Percentiles rank a stretch among this genome's conserved stretches.
Conservation (phyloP, 495 filamentous ascomycete species). For the Penicillium nucicola region DNA sequence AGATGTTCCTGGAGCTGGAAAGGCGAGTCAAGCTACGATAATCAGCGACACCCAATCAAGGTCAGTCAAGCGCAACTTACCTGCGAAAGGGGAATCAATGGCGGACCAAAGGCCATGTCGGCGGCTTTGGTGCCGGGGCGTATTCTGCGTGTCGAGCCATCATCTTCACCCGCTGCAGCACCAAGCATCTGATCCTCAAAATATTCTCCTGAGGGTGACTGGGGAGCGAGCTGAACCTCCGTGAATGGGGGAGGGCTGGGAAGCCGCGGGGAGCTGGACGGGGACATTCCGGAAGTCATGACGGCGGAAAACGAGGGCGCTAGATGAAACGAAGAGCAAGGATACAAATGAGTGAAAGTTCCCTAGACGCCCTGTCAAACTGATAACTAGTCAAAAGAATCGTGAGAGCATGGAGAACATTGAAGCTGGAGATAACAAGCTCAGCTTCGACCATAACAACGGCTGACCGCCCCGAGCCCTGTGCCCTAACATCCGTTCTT, state of each 20-base stretch:
- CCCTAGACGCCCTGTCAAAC: slow-evolving; percentile 12
- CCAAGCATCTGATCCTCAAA: slow-evolving; percentile 37
- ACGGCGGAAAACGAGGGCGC: slow-evolving; percentile 13
- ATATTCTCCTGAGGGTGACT: slow-evolving; percentile 66
- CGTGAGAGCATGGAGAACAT: slow-evolving; percentile 12
- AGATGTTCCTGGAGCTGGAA: slow-evolving; percentile 99
- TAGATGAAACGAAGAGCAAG: slow-evolving; percentile 20
- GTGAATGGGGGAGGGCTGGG: slow-evolving; percentile 86
- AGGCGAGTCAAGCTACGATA: slow-evolving; percentile 76
- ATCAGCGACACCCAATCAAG: slow-evolving; percentile 15
- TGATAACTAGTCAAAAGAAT: slow-evolving; percentile 12
- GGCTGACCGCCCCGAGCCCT: slow-evolving; percentile 35
- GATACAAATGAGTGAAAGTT: slow-evolving; percentile 21
- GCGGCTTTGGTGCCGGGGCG: slow-evolving; percentile 85
- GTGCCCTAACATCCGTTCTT: slow-evolving; percentile 36
- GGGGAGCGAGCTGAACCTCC: slow-evolving; percentile 84
- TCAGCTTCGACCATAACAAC: slow-evolving; percentile 9
- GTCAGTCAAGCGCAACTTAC: slow-evolving; percentile 41
- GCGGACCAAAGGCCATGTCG: slow-evolving; percentile 90
- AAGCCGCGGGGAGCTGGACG: slow-evolving; percentile 79
- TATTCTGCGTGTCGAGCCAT: slow-evolving; percentile 76
- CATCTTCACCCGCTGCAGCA: slow-evolving; percentile 50
- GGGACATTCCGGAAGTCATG: slow-evolving; percentile 57
- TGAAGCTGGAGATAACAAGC: slow-evolving; percentile 15
- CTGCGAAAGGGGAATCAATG: slow-evolving; percentile 78